Conservation (phyloP, 768 basidiomycete genomes). For the Auricularia sp. region DNA sequence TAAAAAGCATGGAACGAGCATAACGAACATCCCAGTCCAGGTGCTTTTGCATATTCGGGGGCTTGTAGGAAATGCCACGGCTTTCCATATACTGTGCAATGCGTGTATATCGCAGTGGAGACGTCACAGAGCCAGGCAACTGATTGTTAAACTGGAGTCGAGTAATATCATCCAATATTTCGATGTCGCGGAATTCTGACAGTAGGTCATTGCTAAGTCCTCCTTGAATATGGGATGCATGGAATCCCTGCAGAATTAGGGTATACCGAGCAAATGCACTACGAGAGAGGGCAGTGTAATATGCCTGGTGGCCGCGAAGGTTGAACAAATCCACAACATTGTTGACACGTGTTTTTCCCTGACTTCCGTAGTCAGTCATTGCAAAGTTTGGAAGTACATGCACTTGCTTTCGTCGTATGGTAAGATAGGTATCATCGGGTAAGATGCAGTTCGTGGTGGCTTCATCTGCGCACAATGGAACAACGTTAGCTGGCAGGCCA, state of each 20-base stretch:
- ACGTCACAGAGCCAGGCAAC: neutral
- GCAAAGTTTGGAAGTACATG: slow-evolving; percentile 1
- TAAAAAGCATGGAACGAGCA: neutral
- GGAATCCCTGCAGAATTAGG: slow-evolving; percentile 8
- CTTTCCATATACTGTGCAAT: neutral
- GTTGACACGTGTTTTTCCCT: neutral
- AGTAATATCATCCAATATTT: neutral
- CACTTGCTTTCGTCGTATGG: neutral
- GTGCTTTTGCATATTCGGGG: neutral
- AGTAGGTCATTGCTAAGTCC: neutral
- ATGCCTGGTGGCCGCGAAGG: slow-evolving; percentile 3
- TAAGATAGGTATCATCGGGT: neutral
- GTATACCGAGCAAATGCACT: slow-evolving; percentile 2
- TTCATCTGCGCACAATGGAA: neutral
- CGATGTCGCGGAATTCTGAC: neutral
- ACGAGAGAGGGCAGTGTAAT: slow-evolving; percentile 10
- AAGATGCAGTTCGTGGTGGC: neutral
- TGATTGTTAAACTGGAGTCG: neutral
- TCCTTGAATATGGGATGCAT: neutral
- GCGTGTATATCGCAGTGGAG: neutral
- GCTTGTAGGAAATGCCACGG: neutral
- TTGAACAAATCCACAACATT: neutral
- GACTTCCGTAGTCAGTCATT: slow-evolving; percentile 3
- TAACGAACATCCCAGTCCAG: neutral
- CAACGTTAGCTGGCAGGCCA: neutral